Conservation (phyloP, 1,284 basidiomycete species). For the Cystobasidium pallidum region DNA sequence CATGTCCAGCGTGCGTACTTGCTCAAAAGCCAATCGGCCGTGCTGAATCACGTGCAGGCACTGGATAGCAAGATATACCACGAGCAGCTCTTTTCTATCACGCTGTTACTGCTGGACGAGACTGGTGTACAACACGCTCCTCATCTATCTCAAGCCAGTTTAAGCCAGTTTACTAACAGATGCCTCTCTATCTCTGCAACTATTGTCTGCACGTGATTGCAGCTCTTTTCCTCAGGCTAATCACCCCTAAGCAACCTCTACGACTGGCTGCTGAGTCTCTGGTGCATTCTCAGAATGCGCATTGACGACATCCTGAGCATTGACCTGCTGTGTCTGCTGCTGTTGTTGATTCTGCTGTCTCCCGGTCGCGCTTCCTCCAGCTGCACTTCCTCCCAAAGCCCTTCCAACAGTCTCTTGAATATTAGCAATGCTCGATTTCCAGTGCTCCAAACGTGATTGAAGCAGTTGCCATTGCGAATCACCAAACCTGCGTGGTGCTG, state of each 20-base stretch:
- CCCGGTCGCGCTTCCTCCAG: slow-evolving; percentile 15
- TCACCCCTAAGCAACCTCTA: slow-evolving; percentile 33
- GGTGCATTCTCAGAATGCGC: slow-evolving; percentile 14
- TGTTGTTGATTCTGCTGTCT: slow-evolving; percentile 19
- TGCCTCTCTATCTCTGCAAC: not conserved
- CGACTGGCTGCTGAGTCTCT: slow-evolving; percentile 33
- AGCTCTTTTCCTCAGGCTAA: not conserved
- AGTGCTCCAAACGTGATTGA: slow-evolving; percentile 74
- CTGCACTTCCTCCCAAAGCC: slow-evolving; percentile 39
- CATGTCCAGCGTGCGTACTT: not conserved
- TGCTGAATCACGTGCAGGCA: not conserved
- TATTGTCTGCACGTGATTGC: slow-evolving; percentile 8
- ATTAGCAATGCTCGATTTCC: slow-evolving; percentile 72
- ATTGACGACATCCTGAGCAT: slow-evolving; percentile 27
- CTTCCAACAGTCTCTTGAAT: slow-evolving; percentile 69
- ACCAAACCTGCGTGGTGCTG: slow-evolving; percentile 77
- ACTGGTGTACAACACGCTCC: not conserved
- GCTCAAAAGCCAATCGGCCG: slow-evolving; percentile 3
- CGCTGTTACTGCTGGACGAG: not conserved
- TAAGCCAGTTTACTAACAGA: not conserved
- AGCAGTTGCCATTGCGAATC: slow-evolving; percentile 78
- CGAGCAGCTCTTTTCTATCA: not conserved
- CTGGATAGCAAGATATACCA: not conserved
- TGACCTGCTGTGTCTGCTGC: slow-evolving; percentile 12
- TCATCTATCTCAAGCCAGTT: not conserved